Percentiles rank a stretch among this genome's conserved stretches.
phyloP scores from a whole-genome alignment of 2,329 filamentous ascomycete species.

The Cladosporium sp. region DNA sequence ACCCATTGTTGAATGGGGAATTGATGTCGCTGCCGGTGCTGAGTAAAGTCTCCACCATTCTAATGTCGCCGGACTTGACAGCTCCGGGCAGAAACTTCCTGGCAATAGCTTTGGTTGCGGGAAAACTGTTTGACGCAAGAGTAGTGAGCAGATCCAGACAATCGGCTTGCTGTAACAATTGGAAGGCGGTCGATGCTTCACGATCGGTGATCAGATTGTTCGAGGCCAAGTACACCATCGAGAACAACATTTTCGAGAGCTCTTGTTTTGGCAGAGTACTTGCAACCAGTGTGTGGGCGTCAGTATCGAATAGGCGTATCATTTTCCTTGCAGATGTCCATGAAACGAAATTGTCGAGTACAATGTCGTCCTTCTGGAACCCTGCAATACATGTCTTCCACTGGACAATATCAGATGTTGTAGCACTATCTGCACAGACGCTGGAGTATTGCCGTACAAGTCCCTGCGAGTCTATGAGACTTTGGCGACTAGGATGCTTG shows the following conservation, averaged over 20 bases:
- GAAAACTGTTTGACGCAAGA: neutral
- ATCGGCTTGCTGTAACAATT: neutral
- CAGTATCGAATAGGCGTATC: neutral
- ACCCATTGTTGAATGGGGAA: neutral
- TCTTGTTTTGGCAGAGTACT: neutral
- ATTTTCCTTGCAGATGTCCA: neutral
- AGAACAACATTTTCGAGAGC: neutral
- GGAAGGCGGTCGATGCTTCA: neutral
- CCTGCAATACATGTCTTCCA: slow-evolving; percentile 4
- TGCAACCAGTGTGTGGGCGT: neutral
- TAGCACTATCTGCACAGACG: neutral
- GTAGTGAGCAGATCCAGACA: neutral
- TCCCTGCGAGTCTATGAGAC: neutral
- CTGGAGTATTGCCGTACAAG: neutral
- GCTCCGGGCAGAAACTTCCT: neutral
- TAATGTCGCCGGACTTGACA: neutral
- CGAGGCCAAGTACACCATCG: neutral
- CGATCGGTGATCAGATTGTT: slow-evolving; percentile 5
- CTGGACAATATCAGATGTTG: neutral
- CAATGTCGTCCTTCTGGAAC: neutral
- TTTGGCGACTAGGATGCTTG: neutral
- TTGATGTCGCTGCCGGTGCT: neutral
- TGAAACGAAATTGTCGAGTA: neutral
- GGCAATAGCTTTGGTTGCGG: neutral
- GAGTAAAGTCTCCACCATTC: neutral